phyloP scores from a whole-genome alignment of 2,329 filamentous ascomycete species.

The Pyricularia sp. region DNA sequence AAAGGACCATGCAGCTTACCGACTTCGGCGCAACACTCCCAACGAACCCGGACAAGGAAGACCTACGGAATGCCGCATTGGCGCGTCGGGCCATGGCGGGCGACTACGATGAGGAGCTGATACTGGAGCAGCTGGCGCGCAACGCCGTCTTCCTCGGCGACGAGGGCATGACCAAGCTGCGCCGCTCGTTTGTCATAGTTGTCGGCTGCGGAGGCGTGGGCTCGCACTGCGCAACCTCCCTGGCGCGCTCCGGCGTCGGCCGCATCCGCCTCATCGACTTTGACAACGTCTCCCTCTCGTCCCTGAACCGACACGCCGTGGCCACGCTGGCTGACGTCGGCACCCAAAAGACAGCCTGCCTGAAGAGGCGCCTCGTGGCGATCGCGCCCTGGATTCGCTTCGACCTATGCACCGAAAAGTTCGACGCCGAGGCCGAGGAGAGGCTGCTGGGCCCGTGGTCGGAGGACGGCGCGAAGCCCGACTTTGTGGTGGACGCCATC shows the following conservation, averaged over 20 bases:
- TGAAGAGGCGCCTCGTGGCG: slow-evolving; percentile 71
- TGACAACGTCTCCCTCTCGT: slow-evolving; percentile 92
- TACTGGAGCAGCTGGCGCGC: slow-evolving; percentile 87
- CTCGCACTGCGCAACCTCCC: slow-evolving; percentile 78
- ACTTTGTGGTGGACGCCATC: slow-evolving; percentile 94
- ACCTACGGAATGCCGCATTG: slow-evolving; percentile 47
- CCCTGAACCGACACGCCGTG: slow-evolving; percentile 90
- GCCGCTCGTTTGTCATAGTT: slow-evolving; percentile 74
- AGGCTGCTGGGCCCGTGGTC: slow-evolving; percentile 59
- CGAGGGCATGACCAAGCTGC: slow-evolving; percentile 69
- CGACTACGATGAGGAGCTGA: slow-evolving; percentile 67
- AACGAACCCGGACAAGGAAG: slow-evolving; percentile 45
- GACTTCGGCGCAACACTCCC: slow-evolving; percentile 46
- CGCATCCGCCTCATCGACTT: slow-evolving; percentile 88
- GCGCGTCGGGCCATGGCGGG: slow-evolving; percentile 51
- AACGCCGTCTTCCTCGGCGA: slow-evolving; percentile 87
- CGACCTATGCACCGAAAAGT: slow-evolving; percentile 78
- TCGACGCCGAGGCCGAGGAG: slow-evolving; percentile 57
- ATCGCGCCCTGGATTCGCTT: slow-evolving; percentile 89
- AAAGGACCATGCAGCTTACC: slow-evolving; percentile 38
- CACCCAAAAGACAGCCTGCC: slow-evolving; percentile 79
- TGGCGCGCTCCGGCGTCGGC: slow-evolving; percentile 84
- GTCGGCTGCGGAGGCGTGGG: slow-evolving; percentile 94
- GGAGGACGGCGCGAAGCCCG: slow-evolving; percentile 49
- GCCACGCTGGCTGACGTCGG: slow-evolving; percentile 92